phyloP scores from a whole-genome alignment of 495 filamentous ascomycete species.

The Aspergillus bertholletiae region DNA sequence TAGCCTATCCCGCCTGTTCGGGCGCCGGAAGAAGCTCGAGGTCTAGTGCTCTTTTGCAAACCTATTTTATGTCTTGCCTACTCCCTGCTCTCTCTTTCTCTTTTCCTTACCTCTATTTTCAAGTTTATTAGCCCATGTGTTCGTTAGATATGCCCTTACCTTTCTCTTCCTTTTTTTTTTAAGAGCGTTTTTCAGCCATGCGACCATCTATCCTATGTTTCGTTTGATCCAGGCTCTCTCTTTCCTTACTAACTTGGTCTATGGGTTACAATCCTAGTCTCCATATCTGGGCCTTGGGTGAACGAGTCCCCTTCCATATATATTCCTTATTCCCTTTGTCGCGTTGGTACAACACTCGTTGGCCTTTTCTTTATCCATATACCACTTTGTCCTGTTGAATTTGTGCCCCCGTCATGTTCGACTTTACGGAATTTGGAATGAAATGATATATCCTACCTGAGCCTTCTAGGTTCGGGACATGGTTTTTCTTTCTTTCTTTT shows the following conservation, averaged over 20 bases:
- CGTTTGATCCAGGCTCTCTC: conserved; percentile 6
- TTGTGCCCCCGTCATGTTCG: not conserved
- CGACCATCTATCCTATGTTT: conserved; percentile 28
- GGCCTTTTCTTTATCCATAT: not conserved
- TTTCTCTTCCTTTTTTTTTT: conserved; percentile 8
- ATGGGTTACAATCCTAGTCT: not conserved
- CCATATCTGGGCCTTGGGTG: not conserved
- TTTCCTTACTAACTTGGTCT: not conserved
- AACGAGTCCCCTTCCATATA: not conserved
- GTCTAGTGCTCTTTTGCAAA: not conserved
- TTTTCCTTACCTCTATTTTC: conserved; percentile 3
- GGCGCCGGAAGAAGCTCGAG: conserved; percentile 42
- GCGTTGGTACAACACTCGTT: not conserved
- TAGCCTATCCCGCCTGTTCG: conserved; percentile 37
- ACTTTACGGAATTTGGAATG: not conserved
- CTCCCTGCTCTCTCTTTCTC: not conserved
- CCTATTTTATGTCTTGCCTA: not conserved
- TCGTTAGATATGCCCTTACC: conserved; percentile 18
- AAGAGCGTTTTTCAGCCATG: conserved; percentile 28
- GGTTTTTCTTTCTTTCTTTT: not conserved
- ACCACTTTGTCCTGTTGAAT: not conserved
- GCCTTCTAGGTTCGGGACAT: not conserved
- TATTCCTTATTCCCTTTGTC: not conserved
- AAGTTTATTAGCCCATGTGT: conserved; percentile 4
- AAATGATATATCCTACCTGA: not conserved